Percentiles rank a stretch among this genome's conserved stretches.
Evolutionary conservation across 2,329 filamentous ascomycete species (phyloP).

Genomic region (Aspergillus fructus): DNA sequence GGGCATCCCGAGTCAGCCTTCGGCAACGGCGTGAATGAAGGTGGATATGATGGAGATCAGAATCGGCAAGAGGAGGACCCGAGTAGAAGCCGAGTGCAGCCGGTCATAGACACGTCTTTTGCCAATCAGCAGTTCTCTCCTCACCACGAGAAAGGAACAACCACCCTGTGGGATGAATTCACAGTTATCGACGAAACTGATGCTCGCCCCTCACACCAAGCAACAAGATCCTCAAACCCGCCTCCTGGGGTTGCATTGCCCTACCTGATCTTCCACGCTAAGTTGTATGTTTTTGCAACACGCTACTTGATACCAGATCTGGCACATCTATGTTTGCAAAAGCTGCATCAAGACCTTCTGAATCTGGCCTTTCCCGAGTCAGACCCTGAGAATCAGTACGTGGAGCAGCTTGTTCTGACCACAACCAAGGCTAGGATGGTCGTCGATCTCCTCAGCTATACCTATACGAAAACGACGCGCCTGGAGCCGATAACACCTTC

Average conservation of each 20-base stretch:
- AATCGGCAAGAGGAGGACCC: not conserved
- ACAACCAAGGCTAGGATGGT: constrained; percentile 34
- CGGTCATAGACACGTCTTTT: constrained; percentile 38
- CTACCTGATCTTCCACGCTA: constrained; percentile 45
- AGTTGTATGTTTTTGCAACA: constrained; percentile 45
- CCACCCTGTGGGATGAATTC: constrained; percentile 42
- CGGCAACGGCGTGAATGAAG: not conserved
- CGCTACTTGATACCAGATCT: constrained; percentile 42
- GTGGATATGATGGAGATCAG: not conserved
- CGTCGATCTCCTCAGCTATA: constrained; percentile 39
- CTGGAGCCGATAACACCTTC: constrained; percentile 39
- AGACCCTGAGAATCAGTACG: constrained; percentile 18
- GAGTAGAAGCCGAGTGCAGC: constrained; percentile 8
- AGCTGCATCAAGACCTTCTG: constrained; percentile 39
- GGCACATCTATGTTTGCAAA: constrained; percentile 40
- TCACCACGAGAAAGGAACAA: constrained; percentile 30
- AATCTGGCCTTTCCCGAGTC: constrained; percentile 28
- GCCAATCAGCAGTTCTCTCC: constrained; percentile 33
- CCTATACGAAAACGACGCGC: constrained; percentile 40
- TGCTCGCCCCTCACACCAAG: constrained; percentile 16
- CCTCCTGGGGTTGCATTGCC: constrained; percentile 27
- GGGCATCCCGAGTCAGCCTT: constrained; percentile 11
- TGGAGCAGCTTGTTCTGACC: constrained; percentile 23
- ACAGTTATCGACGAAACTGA: constrained; percentile 35
- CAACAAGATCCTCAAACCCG: constrained; percentile 10